Evolutionary conservation across 169 alveolate genomes (phyloP).

Genomic region (Theileria annulata): DNA sequence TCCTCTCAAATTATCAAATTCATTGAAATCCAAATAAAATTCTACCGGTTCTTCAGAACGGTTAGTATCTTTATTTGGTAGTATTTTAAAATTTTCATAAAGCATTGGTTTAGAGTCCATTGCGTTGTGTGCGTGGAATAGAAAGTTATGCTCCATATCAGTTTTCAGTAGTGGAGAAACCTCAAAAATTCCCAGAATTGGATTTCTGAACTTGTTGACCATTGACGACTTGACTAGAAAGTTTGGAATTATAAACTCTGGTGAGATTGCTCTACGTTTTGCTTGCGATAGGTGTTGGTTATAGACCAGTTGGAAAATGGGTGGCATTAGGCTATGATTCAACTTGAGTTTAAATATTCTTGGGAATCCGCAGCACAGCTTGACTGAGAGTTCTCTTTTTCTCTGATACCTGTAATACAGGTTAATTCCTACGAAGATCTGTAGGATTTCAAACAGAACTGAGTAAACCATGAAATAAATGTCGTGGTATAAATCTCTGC

Average conservation of each 20-base stretch:
- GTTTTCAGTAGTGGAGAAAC: neutral
- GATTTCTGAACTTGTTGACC: conserved; percentile 3
- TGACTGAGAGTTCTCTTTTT: neutral
- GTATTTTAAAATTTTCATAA: neutral
- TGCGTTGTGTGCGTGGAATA: conserved; percentile 7
- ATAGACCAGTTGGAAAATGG: conserved; percentile 7
- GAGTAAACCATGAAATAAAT: neutral
- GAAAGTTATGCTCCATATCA: conserved; percentile 7
- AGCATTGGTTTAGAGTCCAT: neutral
- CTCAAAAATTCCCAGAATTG: conserved; percentile 3
- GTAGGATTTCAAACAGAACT: conserved; percentile 12
- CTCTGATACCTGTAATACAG: neutral
- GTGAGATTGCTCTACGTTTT: neutral
- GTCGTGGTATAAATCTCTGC: conserved; percentile 15
- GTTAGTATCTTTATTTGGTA: neutral
- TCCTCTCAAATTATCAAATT: neutral
- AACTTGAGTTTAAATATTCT: conserved; percentile 6
- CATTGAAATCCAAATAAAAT: neutral
- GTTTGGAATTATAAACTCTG: neutral
- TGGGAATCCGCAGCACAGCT: conserved; percentile 2
- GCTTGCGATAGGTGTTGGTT: neutral
- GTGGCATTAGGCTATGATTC: conserved; percentile 11
- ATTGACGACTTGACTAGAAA: neutral
- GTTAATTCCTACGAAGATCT: conserved; percentile 8
- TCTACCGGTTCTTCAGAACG: neutral